Evolutionary conservation across 768 basidiomycete genomes (phyloP).

Genomic region (Pisolithus albus): DNA sequence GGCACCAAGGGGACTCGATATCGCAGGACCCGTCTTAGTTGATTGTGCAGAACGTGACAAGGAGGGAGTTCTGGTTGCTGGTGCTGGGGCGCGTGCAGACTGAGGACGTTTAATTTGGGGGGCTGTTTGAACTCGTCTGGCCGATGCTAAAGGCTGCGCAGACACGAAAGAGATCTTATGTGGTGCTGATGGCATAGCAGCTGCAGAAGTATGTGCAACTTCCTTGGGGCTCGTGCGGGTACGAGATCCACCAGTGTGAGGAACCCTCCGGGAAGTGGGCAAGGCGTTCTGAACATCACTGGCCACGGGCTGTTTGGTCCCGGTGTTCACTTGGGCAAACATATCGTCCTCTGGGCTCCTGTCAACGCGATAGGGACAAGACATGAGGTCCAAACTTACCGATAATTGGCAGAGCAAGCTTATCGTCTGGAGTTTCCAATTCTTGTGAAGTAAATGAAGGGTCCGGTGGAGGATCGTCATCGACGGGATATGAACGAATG

Average conservation of each 20-base stretch:
- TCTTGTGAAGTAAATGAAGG: conserved; percentile 16
- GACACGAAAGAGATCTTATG: conserved; percentile 7
- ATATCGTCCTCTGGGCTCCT: conserved; percentile 20
- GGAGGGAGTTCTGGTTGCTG: conserved; percentile 16
- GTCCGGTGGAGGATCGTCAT: conserved; percentile 22
- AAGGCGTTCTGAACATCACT: background rate
- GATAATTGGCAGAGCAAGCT: conserved; percentile 16
- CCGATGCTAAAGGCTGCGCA: conserved; percentile 4
- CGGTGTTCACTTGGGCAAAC: conserved; percentile 14
- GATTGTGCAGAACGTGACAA: conserved; percentile 13
- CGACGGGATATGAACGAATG: conserved; percentile 29
- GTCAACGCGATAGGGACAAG: background rate
- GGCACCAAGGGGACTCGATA: conserved; percentile 5
- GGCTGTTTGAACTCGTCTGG: background rate
- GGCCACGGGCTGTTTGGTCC: background rate
- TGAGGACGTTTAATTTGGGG: conserved; percentile 7
- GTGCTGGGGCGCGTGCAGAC: conserved; percentile 3
- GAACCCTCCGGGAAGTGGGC: background rate
- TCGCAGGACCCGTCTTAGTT: conserved; percentile 1
- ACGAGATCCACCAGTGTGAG: background rate
- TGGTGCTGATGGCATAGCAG: background rate
- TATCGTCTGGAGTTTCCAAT: conserved; percentile 8
- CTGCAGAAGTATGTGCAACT: conserved; percentile 1
- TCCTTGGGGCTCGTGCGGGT: background rate
- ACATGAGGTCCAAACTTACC: conserved; percentile 11